Conservation (phyloP, 345 rosid genomes). For the Linum usitatissimum region DNA sequence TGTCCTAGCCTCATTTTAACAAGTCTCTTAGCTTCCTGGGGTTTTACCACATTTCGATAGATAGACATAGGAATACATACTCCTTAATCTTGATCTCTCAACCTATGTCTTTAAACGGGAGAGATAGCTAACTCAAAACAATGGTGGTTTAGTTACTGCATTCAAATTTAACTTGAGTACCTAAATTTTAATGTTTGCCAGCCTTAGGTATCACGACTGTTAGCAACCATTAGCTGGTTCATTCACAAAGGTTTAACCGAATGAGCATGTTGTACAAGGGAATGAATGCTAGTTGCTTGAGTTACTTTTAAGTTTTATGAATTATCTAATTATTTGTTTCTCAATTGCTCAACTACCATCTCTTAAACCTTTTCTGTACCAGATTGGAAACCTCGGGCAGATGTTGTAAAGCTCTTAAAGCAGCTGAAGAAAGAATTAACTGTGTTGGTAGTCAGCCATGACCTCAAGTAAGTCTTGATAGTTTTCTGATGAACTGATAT, state of each 20-base stretch:
- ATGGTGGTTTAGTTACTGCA: not conserved
- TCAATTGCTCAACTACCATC: not conserved
- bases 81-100: not conserved
- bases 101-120: not conserved
- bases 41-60: not conserved
- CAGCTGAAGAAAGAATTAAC: slow-evolving; percentile 76
- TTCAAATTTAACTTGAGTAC: not conserved
- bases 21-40: not conserved
- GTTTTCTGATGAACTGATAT: too few species aligned
- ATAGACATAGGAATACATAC: not conserved
- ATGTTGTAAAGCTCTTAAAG: slow-evolving; percentile 78
- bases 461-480: slow-evolving; percentile 52
- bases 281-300: not conserved
- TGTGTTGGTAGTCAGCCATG: slow-evolving; percentile 85
- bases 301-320: not conserved
- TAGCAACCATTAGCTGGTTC: not conserved
- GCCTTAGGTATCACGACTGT: not conserved
- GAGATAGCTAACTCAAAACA: not conserved
- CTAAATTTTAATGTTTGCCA: not conserved
- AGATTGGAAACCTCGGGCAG: slow-evolving; percentile 96
- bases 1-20: not conserved
- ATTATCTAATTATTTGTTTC: not conserved
- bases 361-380: slow-evolving; percentile 5
- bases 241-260: not conserved
- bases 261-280: not conserved